Base-by-base conservation (phyloP, 495 filamentous ascomycete species). In the Cryomyces minteri region DNA sequence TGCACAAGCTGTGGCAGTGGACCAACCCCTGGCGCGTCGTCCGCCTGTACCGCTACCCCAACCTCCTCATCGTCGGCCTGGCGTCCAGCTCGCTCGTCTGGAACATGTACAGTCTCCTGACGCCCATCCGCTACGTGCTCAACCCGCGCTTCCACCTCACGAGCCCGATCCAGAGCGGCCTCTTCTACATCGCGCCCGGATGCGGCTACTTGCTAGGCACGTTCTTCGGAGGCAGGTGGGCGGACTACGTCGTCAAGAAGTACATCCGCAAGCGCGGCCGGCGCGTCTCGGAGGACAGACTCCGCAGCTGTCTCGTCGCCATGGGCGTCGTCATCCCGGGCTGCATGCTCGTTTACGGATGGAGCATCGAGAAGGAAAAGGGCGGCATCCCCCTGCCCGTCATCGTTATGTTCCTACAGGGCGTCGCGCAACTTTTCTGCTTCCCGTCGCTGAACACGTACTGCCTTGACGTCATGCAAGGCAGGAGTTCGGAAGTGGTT, bases 101-200 rank as follows among this genome's bases (percentile, higher is more conserved):
- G 34, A 9, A 9, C 34, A 9, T 9, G 12, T 85, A 84, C 52
- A 72, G 67, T 29, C 66, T 84, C 4, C 64, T 84, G 10, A 84
- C 80, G 2, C 79, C 80, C 1, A 83, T 84, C 54, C 76, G 79
- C 30, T 83, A 81, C 54, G 74, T 84, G 6, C 60, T 86, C 0
- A 84, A 83, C 52, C 79, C 80, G 8, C 71, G 80, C 12, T 85
- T 83, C 62, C 46, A 76, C 48, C 69, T 86, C 14, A 70, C 69
- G 6, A 71, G 70, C 10, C 80, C 81, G 0, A 70, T 84, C 33
- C 71, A 78, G 51, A 69, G 70, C 4, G 80, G 77, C 0, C 65
- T 84, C 8, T 81, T 86, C 60, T 86, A 81, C 54, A 73, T 86
- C 18, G 80, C 80, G 0, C 81, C 81, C 0, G 80, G 80, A 0